phyloP scores from a whole-genome alignment of 192 early-diverging fungal genomes.

The Backusella psychrophila region DNA sequence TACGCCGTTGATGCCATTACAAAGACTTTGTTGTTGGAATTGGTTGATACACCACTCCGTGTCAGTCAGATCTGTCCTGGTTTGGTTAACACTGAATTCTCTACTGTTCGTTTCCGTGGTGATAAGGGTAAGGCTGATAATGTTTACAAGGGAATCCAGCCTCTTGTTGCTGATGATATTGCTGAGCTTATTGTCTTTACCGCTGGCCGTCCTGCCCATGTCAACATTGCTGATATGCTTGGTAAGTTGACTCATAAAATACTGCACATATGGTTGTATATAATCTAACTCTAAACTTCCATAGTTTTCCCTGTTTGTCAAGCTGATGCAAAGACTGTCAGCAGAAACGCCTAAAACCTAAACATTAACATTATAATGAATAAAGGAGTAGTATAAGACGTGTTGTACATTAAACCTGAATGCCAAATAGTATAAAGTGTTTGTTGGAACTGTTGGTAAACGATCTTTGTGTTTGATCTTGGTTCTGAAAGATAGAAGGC shows the following conservation, averaged over 20 bases:
- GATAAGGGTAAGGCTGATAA: slow-evolving; percentile 61
- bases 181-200: slow-evolving; percentile 80
- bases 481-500: too few relatives aligned
- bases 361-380: not conserved
- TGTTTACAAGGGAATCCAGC: slow-evolving; percentile 79
- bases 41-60: slow-evolving; percentile 64
- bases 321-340: slow-evolving; percentile 33
- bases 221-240: slow-evolving; percentile 68
- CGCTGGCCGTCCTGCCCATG: slow-evolving; percentile 69
- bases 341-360: not conserved
- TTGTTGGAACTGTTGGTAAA: too few relatives aligned
- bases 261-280: not conserved
- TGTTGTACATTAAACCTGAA: too few relatives aligned
- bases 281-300: not conserved
- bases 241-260: slow-evolving; percentile 14
- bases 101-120: slow-evolving; percentile 70
- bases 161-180: slow-evolving; percentile 69
- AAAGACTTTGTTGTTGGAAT: slow-evolving; percentile 69
- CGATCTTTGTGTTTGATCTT: too few relatives aligned
- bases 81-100: slow-evolving; percentile 91
- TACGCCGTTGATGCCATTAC: slow-evolving; percentile 82
- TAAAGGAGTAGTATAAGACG: not conserved
- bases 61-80: slow-evolving; percentile 81
- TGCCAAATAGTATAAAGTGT: too few relatives aligned
- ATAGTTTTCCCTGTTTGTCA: slow-evolving; percentile 53